These are phyloP conservation scores for Hyphopichia buzzinii DNA, from an alignment of 1,139 yeast genomes.

Conservation along the genomic window DNA sequence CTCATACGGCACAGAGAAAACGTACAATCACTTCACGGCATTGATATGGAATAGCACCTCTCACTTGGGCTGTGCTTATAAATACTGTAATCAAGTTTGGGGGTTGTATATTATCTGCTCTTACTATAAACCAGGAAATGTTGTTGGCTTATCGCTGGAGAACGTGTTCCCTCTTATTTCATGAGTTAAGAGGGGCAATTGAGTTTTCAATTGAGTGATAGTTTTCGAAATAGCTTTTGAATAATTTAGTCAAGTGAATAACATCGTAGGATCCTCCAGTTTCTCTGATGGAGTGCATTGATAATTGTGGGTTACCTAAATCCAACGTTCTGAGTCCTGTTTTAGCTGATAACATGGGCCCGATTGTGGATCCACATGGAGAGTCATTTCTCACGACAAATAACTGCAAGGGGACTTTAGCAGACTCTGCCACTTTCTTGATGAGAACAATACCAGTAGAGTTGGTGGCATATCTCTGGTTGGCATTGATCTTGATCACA, in stretches of 20 bases:
- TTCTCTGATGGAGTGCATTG: constrained; percentile 96
- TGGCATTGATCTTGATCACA: constrained; percentile 89
- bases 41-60: constrained; percentile 38
- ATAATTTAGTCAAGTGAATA: constrained; percentile 57
- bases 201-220: constrained; percentile 26
- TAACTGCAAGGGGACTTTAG: constrained; percentile 68
- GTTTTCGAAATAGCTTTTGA: constrained; percentile 56
- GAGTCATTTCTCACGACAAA: constrained; percentile 91
- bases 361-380: constrained; percentile 96
- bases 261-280: constrained; percentile 85
- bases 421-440: constrained; percentile 66
- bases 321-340: constrained; percentile 89
- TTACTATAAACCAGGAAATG: constrained; percentile 63
- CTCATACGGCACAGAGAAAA: constrained; percentile 22
- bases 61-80: constrained; percentile 38
- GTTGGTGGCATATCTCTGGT: constrained; percentile 93
- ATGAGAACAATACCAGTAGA: constrained; percentile 82
- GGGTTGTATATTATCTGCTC: constrained; percentile 60
- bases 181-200: neutral
- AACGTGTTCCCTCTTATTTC: constrained; percentile 26
- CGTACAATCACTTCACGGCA: constrained; percentile 42
- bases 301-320: constrained; percentile 88
- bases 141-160: constrained; percentile 30
- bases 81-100: constrained; percentile 43
- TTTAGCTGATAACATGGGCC: constrained; percentile 87